A percentile compares a stretch with the other conserved stretches of the same genome.
These are phyloP conservation scores for Cercospora berteroae DNA, from an alignment of 2,329 filamentous ascomycete species.

Conservation along the genomic window DNA sequence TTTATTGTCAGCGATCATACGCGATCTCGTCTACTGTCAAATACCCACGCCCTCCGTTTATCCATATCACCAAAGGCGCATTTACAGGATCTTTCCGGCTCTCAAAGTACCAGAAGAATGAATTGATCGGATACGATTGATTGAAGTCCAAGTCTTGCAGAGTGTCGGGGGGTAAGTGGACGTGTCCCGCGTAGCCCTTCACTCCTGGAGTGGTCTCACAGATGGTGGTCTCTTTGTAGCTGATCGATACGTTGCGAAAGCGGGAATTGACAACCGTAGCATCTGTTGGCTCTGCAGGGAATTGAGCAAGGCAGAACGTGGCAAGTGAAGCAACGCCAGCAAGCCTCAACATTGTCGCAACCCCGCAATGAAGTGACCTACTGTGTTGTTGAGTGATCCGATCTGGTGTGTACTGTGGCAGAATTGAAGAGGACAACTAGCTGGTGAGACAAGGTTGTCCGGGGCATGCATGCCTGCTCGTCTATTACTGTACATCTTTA, in stretches of 20 bases:
- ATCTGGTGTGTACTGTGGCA: not conserved
- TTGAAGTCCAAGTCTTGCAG: conserved; percentile 5
- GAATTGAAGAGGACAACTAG: not conserved
- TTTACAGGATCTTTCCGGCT: conserved; percentile 33
- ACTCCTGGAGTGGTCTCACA: conserved; percentile 59
- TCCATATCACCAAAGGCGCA: conserved; percentile 58
- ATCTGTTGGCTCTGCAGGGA: conserved; percentile 17
- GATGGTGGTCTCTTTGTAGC: conserved; percentile 36
- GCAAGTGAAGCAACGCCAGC: not conserved
- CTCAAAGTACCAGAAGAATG: conserved; percentile 51
- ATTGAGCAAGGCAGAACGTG: conserved; percentile 7
- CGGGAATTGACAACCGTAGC: conserved; percentile 6
- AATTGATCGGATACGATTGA: not conserved
- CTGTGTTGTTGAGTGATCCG: not conserved
- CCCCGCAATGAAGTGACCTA: not conserved
- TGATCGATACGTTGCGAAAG: conserved; percentile 20
- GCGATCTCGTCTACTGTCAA: too few relatives aligned
- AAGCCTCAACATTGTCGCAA: not conserved
- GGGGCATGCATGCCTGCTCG: not conserved
- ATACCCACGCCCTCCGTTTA: conserved; percentile 53
- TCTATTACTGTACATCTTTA: not conserved
- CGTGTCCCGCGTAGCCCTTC: conserved; percentile 59
- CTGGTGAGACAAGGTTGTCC: not conserved
- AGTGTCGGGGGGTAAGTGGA: conserved; percentile 45
- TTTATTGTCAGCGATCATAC: conserved; percentile 22